Base-by-base conservation (phyloP, 164 flowering plant genomes). In the Santalum album region DNA sequence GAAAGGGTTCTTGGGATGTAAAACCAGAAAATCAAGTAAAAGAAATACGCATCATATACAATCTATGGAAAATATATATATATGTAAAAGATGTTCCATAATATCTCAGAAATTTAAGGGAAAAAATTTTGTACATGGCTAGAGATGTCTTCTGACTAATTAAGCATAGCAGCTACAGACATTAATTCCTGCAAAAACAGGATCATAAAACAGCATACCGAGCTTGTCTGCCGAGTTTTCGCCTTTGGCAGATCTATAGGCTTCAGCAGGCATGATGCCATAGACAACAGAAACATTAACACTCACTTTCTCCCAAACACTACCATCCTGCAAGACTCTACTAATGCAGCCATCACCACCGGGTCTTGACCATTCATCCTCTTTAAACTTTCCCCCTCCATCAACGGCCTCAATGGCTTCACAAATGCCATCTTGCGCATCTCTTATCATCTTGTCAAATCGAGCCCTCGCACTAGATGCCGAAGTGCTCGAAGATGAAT, bases 331-430 rank as follows among this genome's bases (percentile, higher is more conserved):
- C 70, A 92, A 71, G 1, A 92, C 96, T 53, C 96, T 71, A 50
- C 98, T 92, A 53, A 89, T 83, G 16, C 96, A 96, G 25, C 96
- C 99, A 22, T 96, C 96, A 1, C 99, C 99, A 5, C 96, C 99
- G 0, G 91, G 83, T 61, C 99, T 76, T 12, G 96, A 83, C 96
- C 99, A 92, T 14, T 81, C 96, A 29, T 92, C 99, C 67, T 89
- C 99, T 72, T 78, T 83, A 55, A 92, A 92, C 69, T 56, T 75
- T 14, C 63, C 82, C 1, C 78, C 86, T 0, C 88, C 84, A n/a
- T 89, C 96, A 0, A 72, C 84, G 0, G 59, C 72, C 76, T 89
- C 94, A 27, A 89, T 74, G 1, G 96, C 94, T 6, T 43, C 64
- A 38, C 96, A 89, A 0, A 92, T 94, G 3, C 58, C 65, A 54